These are phyloP conservation scores for Aspergillus hortae DNA, from an alignment of 2,329 filamentous ascomycete species.

Conservation along the genomic window DNA sequence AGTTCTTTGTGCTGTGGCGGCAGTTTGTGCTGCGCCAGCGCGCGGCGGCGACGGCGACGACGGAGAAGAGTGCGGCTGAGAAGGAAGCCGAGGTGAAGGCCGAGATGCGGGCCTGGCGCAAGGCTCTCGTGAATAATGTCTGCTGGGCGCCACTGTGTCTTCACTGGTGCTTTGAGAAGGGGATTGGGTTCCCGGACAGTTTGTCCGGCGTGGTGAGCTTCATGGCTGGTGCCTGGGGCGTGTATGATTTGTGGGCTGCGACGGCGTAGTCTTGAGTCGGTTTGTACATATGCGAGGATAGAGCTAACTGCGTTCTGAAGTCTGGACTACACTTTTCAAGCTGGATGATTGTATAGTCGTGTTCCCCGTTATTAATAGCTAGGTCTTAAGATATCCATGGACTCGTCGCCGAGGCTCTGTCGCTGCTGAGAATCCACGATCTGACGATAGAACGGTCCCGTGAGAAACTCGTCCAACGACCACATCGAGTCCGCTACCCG, in stretches of 20 bases:
- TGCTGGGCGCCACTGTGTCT: slow-evolving; percentile 79
- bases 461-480: slow-evolving; percentile 15
- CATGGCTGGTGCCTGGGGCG: slow-evolving; percentile 44
- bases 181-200: slow-evolving; percentile 56
- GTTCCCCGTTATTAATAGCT: too few relatives aligned
- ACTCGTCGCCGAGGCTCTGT: background rate
- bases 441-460: slow-evolving; percentile 14
- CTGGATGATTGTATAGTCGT: too few relatives aligned
- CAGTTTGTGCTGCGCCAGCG: slow-evolving; percentile 34
- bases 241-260: slow-evolving; percentile 45
- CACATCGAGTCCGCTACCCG: slow-evolving; percentile 10
- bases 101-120: slow-evolving; percentile 57
- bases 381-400: too few relatives aligned
- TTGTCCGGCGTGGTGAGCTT: slow-evolving; percentile 58
- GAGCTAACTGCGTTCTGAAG: background rate
- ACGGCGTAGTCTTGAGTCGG: slow-evolving; percentile 21
- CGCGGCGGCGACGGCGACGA: slow-evolving; percentile 21
- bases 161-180: slow-evolving; percentile 74
- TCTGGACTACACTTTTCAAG: too few relatives aligned
- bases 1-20: slow-evolving; percentile 64
- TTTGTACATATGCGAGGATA: background rate
- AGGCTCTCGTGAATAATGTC: slow-evolving; percentile 61
- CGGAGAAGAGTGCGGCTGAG: slow-evolving; percentile 25
- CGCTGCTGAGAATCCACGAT: slow-evolving; percentile 12
- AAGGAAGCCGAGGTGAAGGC: slow-evolving; percentile 24